These are phyloP conservation scores for Ceratocystis variospora DNA, from an alignment of 2,329 filamentous ascomycete genomes.

Conservation along the genomic window DNA sequence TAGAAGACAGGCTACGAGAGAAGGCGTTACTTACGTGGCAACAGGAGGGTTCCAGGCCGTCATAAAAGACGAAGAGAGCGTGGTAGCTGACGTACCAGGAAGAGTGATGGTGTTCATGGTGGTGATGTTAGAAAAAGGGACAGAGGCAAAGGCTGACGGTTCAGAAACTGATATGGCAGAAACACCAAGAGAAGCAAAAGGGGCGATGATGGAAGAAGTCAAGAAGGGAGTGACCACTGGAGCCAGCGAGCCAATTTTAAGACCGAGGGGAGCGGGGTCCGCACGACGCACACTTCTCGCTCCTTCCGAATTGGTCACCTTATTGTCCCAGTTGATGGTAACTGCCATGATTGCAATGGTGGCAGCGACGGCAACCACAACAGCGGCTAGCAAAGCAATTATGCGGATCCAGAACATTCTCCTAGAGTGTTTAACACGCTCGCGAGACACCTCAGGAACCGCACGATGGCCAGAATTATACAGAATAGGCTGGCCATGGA, in stretches of 20 bases:
- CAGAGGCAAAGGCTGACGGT: slow-evolving; percentile 6
- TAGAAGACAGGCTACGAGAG: background rate
- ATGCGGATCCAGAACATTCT: slow-evolving; percentile 15
- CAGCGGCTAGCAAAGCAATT: background rate
- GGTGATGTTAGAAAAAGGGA: slow-evolving; percentile 6
- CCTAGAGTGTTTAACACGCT: slow-evolving; percentile 9
- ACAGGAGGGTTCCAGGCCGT: background rate
- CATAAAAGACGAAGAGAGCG: background rate
- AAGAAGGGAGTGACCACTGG: slow-evolving; percentile 6
- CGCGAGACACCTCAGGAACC: background rate
- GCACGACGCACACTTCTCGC: slow-evolving; percentile 9
- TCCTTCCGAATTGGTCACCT: slow-evolving; percentile 5
- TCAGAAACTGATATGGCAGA: background rate
- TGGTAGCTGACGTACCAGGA: slow-evolving; percentile 12
- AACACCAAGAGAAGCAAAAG: background rate
- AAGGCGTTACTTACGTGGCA: slow-evolving; percentile 11
- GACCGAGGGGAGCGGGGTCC: slow-evolving; percentile 5
- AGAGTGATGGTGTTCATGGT: slow-evolving; percentile 16
- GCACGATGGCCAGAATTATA: slow-evolving; percentile 9
- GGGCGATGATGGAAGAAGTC: slow-evolving; percentile 8
- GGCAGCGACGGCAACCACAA: slow-evolving; percentile 13
- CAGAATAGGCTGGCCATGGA: slow-evolving; percentile 12
- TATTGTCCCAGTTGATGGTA: slow-evolving; percentile 9
- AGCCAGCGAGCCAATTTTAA: background rate
- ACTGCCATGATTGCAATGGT: slow-evolving; percentile 10